Percentiles rank a stretch among this genome's conserved stretches.
These are phyloP conservation scores for Amanita polypyramis DNA, from an alignment of 768 basidiomycete genomes.

Conservation along the genomic window DNA sequence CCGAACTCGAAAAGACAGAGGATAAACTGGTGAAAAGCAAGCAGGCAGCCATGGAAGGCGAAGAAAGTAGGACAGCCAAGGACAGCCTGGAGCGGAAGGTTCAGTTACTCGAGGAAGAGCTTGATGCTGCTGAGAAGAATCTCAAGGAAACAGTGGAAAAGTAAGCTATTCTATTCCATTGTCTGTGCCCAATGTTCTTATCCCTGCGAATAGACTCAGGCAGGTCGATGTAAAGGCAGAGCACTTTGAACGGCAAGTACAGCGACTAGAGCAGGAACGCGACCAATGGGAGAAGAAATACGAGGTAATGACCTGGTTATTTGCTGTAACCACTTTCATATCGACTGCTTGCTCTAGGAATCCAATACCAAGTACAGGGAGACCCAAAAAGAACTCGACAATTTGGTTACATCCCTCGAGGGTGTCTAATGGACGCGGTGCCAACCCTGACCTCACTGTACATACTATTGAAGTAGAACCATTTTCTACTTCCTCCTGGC, in stretches of 20 bases:
- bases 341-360: slow-evolving; percentile 39
- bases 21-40: slow-evolving; percentile 55
- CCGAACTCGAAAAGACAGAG: slow-evolving; percentile 65
- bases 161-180: slow-evolving; percentile 37
- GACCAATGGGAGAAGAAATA: slow-evolving; percentile 92
- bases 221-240: slow-evolving; percentile 99
- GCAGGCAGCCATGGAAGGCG: slow-evolving; percentile 51
- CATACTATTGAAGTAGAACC: slow-evolving; percentile 1
- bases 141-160: slow-evolving; percentile 94
- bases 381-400: slow-evolving; percentile 76
- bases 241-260: slow-evolving; percentile 90
- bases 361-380: slow-evolving; percentile 54
- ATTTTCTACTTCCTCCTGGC: background rate
- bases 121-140: slow-evolving; percentile 93
- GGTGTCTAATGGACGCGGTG: slow-evolving; percentile 37
- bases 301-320: slow-evolving; percentile 46
- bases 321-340: slow-evolving; percentile 8
- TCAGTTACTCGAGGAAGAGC: slow-evolving; percentile 86
- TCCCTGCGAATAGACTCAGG: slow-evolving; percentile 50
- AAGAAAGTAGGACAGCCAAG: slow-evolving; percentile 56
- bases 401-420: slow-evolving; percentile 71
- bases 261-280: slow-evolving; percentile 80
- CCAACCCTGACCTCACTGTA: slow-evolving; percentile 1
- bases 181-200: slow-evolving; percentile 13
- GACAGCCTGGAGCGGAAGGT: slow-evolving; percentile 79